These are phyloP conservation scores for Piper betle DNA, from an alignment of 164 flowering plant genomes.

Conservation along the genomic window DNA sequence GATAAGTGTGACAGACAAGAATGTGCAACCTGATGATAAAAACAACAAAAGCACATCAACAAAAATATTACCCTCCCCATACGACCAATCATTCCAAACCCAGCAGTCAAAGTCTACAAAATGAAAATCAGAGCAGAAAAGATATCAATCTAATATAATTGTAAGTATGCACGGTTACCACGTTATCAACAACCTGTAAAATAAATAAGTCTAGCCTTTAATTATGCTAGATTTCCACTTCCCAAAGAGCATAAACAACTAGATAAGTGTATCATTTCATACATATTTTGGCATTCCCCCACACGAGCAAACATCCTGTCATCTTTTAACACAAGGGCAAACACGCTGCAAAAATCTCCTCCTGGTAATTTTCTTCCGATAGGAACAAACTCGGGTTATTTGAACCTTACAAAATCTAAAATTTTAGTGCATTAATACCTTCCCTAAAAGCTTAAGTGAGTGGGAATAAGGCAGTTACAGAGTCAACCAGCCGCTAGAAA, in stretches of 20 bases:
- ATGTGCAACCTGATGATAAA: not conserved
- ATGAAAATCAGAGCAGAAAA: slow-evolving; percentile 2
- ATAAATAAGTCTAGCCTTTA: not conserved
- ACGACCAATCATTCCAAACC: slow-evolving; percentile 92
- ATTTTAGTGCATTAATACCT: no score
- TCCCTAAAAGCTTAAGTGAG: no score
- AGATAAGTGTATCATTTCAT: not conserved
- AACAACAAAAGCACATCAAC: not conserved
- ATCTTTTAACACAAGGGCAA: no score
- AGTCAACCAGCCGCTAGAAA: no score
- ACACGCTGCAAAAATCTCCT: no score
- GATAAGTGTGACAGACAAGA: no score
- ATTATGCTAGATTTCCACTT: not conserved
- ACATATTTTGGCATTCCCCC: no score
- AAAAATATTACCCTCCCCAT: slow-evolving; percentile 57
- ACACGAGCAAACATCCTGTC: no score
- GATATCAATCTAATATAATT: not conserved
- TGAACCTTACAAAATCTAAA: no score
- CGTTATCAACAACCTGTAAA: not conserved
- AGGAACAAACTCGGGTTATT: no score
- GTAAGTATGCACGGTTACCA: not conserved
- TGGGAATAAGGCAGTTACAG: no score
- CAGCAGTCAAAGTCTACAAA: slow-evolving; percentile 81
- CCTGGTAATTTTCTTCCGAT: no score
- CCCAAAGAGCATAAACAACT: not conserved